Conservation (phyloP, 176 grass and related monocot genomes). For the Tuctoria greenei region DNA sequence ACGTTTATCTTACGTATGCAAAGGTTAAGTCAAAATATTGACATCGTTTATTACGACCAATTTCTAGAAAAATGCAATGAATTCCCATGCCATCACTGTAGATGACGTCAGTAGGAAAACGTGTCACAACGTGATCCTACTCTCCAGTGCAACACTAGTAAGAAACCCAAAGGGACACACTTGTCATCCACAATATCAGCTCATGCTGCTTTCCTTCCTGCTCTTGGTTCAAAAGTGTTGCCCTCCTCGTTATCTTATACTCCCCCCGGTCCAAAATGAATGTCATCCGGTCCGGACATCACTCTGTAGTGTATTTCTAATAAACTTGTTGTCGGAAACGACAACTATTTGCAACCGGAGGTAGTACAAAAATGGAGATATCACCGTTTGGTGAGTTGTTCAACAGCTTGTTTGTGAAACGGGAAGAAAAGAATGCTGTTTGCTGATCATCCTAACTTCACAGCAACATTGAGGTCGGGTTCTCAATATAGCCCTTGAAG, state of each 20-base stretch:
- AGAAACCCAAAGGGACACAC: background rate
- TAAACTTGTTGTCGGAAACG: too few species aligned
- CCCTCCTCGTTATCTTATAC: constrained; percentile 15
- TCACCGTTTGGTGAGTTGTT: constrained; percentile 30
- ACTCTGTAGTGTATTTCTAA: too few species aligned
- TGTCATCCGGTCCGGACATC: too few species aligned
- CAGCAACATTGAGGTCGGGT: constrained; percentile 38
- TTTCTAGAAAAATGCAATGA: background rate
- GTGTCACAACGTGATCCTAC: constrained; percentile 19
- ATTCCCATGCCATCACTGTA: background rate
- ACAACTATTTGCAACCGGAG: too few species aligned
- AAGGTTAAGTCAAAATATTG: too few species aligned
- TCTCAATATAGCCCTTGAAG: constrained; percentile 93
- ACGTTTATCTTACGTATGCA: too few species aligned
- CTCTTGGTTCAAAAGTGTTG: constrained; percentile 20
- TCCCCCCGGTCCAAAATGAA: too few species aligned
- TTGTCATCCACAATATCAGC: constrained; percentile 8
- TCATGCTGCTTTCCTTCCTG: background rate
- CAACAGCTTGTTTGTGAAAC: background rate
- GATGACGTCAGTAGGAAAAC: background rate
- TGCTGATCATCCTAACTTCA: constrained; percentile 28
- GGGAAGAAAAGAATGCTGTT: background rate
- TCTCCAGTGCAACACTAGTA: background rate
- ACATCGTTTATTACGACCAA: constrained; percentile 12
- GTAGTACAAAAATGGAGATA: constrained; percentile 26